phyloP scores from a whole-genome alignment of 768 basidiomycete genomes.

The Tephrocybe sp. region DNA sequence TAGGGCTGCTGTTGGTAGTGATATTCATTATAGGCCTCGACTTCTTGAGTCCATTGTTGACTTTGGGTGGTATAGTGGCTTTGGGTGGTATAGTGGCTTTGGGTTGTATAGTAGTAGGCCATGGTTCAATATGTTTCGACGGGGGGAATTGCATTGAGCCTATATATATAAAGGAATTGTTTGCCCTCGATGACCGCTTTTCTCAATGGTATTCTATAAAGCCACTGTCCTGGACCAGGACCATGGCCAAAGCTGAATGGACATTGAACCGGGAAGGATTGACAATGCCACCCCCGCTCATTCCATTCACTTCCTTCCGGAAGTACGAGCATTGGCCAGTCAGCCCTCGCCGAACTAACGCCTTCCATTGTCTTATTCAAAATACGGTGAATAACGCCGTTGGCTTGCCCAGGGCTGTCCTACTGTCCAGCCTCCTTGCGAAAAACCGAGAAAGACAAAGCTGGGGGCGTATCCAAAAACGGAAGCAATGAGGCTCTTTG shows the following conservation, averaged over 20 bases:
- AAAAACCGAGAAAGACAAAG: background rate
- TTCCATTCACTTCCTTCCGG: constrained; percentile 8
- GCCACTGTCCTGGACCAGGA: constrained; percentile 7
- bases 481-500: background rate
- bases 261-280: background rate
- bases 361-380: background rate
- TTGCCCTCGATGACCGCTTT: constrained; percentile 8
- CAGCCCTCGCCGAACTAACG: background rate
- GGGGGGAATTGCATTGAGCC: background rate
- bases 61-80: too few species aligned
- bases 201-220: constrained; percentile 4
- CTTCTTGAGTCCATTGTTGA: too few species aligned
- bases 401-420: background rate
- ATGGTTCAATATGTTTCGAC: background rate
- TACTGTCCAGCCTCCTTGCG: background rate
- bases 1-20: too few species aligned
- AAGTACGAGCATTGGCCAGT: background rate
- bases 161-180: constrained; percentile 8
- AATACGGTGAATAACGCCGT: background rate
- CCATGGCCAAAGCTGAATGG: constrained; percentile 7
- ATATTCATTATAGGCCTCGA: too few species aligned
- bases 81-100: too few species aligned
- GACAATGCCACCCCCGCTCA: background rate
- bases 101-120: constrained; percentile 9
- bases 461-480: background rate